phyloP scores from a whole-genome alignment of 768 basidiomycete species.

The Lactarius hengduanensis region DNA sequence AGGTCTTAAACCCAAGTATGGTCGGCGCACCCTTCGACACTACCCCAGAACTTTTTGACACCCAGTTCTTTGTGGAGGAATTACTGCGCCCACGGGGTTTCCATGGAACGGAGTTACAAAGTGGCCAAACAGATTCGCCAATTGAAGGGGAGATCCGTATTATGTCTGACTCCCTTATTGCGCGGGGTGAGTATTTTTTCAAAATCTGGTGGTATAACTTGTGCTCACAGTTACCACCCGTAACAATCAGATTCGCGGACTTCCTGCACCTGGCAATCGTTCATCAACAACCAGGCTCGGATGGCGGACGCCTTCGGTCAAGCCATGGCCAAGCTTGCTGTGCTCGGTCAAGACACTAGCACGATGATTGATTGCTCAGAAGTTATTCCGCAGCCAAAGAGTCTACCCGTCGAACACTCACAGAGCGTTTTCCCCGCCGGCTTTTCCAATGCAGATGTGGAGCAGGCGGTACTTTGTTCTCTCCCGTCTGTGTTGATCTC shows the following conservation, averaged over 20 bases:
- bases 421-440: conserved; percentile 30
- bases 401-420: conserved; percentile 30
- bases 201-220: neutral
- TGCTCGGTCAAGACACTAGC: conserved; percentile 41
- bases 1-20: conserved; percentile 31
- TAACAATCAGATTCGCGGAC: conserved; percentile 42
- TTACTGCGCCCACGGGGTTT: conserved; percentile 45
- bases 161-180: conserved; percentile 41
- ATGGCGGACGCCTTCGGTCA: conserved; percentile 37
- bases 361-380: conserved; percentile 46
- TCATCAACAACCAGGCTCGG: conserved; percentile 34
- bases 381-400: conserved; percentile 41
- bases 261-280: conserved; percentile 48
- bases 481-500: neutral
- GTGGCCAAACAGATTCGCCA: conserved; percentile 42
- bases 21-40: conserved; percentile 46
- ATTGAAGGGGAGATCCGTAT: conserved; percentile 45
- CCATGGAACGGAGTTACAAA: conserved; percentile 41
- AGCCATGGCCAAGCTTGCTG: conserved; percentile 45
- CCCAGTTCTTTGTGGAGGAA: conserved; percentile 46
- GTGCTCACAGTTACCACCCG: conserved; percentile 2
- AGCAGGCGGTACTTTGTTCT: conserved; percentile 23
- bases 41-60: conserved; percentile 45
- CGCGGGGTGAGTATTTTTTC: conserved; percentile 24
- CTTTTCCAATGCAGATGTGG: conserved; percentile 29